Evolutionary conservation across 768 basidiomycete genomes (phyloP).

Genomic region (Boletus sp.): DNA sequence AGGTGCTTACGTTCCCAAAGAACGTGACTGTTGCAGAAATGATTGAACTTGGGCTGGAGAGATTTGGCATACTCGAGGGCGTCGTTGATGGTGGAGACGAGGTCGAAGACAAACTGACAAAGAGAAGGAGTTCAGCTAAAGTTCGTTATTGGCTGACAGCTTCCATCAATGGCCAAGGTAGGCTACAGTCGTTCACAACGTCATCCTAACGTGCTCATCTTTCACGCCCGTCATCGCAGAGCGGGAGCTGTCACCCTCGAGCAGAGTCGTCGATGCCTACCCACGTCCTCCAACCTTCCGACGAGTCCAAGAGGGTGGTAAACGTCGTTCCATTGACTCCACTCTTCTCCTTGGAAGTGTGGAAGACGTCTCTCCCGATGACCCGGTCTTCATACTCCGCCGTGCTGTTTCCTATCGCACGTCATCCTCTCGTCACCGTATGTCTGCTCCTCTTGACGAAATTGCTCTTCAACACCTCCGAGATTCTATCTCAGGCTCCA

Average conservation of each 20-base stretch:
- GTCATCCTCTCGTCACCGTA: slow-evolving; percentile 64
- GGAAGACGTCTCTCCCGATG: slow-evolving; percentile 76
- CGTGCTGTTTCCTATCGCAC: slow-evolving; percentile 73
- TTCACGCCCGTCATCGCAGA: slow-evolving; percentile 46
- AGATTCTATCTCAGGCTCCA: slow-evolving; percentile 58
- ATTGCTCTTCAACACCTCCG: slow-evolving; percentile 71
- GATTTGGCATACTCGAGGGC: slow-evolving; percentile 95
- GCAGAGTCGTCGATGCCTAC: slow-evolving; percentile 83
- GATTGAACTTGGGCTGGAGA: slow-evolving; percentile 85
- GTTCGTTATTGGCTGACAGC: slow-evolving; percentile 82
- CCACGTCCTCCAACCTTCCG: slow-evolving; percentile 68
- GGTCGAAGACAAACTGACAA: slow-evolving; percentile 86
- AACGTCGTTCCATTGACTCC: slow-evolving; percentile 87
- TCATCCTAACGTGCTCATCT: slow-evolving; percentile 4
- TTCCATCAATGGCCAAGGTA: slow-evolving; percentile 61
- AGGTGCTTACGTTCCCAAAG: slow-evolving; percentile 89
- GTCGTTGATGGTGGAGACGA: slow-evolving; percentile 99
- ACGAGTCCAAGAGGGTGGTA: slow-evolving; percentile 51
- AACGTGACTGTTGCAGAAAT: slow-evolving; percentile 97
- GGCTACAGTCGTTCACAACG: slow-evolving; percentile 10
- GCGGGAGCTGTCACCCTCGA: slow-evolving; percentile 72
- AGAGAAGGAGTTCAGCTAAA: slow-evolving; percentile 71
- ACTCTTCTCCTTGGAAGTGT: slow-evolving; percentile 61
- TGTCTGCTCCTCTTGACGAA: slow-evolving; percentile 79
- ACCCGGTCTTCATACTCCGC: slow-evolving; percentile 88